phyloP scores from a whole-genome alignment of 495 filamentous ascomycete genomes.

The Lepidopterella palustris region DNA sequence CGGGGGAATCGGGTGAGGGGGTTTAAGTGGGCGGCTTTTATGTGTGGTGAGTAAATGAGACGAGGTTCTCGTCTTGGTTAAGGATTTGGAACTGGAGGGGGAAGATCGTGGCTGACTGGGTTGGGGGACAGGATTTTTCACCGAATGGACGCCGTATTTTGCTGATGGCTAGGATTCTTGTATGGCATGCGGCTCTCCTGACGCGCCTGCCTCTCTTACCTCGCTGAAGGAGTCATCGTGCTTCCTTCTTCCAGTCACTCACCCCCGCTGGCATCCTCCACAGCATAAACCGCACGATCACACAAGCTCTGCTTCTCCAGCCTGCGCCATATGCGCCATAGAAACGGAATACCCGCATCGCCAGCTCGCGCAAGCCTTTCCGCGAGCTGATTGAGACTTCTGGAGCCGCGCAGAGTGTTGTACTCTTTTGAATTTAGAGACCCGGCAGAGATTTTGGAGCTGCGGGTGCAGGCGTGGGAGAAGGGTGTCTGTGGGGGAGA shows the following conservation, averaged over 20 bases:
- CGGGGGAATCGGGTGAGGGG: background rate
- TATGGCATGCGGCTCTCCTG: background rate
- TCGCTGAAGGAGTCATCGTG: background rate
- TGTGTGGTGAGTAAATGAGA: conserved; percentile 1
- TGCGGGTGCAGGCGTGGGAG: conserved; percentile 1
- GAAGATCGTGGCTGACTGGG: conserved; percentile 9
- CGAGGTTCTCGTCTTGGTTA: conserved; percentile 4
- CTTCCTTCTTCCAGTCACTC: background rate
- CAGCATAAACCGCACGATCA: conserved; percentile 5
- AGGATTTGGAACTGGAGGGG: background rate
- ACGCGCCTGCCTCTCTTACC: background rate
- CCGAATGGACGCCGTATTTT: background rate
- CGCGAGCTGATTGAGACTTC: conserved; percentile 5
- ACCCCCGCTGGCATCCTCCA: background rate
- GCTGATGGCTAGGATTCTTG: background rate
- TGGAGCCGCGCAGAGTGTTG: conserved; percentile 10
- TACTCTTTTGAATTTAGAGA: conserved; percentile 4
- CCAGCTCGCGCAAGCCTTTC: conserved; percentile 1
- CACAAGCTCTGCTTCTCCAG: conserved; percentile 11
- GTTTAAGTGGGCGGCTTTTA: conserved; percentile 12
- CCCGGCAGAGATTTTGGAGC: conserved; percentile 7
- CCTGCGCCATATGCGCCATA: background rate
- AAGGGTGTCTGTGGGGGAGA: conserved; percentile 12
- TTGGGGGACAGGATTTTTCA: background rate
- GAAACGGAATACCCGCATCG: conserved; percentile 9